Percentiles rank a stretch among this genome's conserved stretches.
Conservation (phyloP, 164 flowering plant species). For the Piper betle region DNA sequence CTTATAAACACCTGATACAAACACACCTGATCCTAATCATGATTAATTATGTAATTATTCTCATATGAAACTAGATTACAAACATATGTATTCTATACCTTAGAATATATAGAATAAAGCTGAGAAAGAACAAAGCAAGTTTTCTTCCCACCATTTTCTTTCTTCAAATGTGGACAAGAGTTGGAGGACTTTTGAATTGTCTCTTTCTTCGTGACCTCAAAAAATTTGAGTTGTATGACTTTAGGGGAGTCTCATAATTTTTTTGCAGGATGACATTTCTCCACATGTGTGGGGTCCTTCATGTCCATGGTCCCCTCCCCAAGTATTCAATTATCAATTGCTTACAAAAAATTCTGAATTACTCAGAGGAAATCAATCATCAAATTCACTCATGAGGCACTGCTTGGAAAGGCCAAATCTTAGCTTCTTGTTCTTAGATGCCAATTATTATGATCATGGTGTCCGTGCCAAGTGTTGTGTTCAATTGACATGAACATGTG, state of each 20-base stretch:
- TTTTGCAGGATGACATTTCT: background rate
- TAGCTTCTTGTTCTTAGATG: too few relatives aligned
- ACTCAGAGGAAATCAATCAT: background rate
- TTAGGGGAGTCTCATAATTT: background rate
- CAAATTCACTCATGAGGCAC: background rate
- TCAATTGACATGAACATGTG: too few relatives aligned
- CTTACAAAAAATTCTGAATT: background rate
- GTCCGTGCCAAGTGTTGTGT: too few relatives aligned
- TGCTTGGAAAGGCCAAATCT: too few relatives aligned
- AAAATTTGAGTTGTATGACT: background rate
- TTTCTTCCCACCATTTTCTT: background rate
- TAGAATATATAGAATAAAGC: background rate
- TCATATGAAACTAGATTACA: background rate
- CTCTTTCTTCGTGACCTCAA: background rate
- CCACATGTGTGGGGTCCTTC: background rate
- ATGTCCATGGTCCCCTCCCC: background rate
- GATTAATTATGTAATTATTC: background rate
- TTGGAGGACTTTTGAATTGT: background rate
- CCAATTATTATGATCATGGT: too few relatives aligned
- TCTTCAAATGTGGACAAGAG: background rate
- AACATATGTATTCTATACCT: background rate
- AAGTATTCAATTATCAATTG: background rate
- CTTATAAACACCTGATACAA: background rate
- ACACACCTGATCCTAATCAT: background rate
- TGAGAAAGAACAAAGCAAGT: background rate